Conservation (phyloP, 805 yeast genomes). For the Blastobotrys robertii region DNA sequence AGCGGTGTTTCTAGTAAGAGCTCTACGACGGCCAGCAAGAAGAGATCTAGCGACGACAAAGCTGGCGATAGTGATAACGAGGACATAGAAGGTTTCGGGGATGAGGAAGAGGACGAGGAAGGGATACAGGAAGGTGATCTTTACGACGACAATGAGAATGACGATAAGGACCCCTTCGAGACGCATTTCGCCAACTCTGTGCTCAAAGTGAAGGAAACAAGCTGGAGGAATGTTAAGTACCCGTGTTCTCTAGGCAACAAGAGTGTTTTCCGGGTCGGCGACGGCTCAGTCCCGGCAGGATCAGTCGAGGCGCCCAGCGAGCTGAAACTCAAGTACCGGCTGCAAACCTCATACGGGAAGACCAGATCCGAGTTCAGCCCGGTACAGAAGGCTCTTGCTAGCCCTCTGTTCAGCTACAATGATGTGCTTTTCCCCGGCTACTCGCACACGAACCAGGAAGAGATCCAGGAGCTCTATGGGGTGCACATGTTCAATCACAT, state of each 20-base stretch:
- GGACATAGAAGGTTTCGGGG: conserved; percentile 17
- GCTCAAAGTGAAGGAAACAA: background rate
- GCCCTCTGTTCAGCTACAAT: conserved; percentile 61
- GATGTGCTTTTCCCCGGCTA: conserved; percentile 58
- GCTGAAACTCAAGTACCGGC: conserved; percentile 15
- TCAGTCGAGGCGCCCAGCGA: background rate
- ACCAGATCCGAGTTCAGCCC: conserved; percentile 26
- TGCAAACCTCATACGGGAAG: conserved; percentile 12
- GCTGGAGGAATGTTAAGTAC: too few relatives aligned
- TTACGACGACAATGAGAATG: conserved; percentile 33
- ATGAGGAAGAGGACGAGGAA: conserved; percentile 15
- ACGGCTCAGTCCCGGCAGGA: too few relatives aligned
- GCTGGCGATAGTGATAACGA: conserved; percentile 8
- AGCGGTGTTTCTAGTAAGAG: background rate
- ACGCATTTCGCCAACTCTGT: conserved; percentile 47
- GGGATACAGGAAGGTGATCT: conserved; percentile 28
- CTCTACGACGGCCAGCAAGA: too few relatives aligned
- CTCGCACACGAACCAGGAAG: conserved; percentile 37
- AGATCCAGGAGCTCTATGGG: conserved; percentile 52
- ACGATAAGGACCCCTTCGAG: conserved; percentile 60
- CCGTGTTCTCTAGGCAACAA: too few relatives aligned
- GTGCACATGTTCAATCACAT: conserved; percentile 77
- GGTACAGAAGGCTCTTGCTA: conserved; percentile 45
- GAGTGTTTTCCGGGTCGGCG: too few relatives aligned
- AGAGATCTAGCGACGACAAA: conserved; percentile 5